Conservation (phyloP, 805 yeast genomes). For the Candida oleophila region DNA sequence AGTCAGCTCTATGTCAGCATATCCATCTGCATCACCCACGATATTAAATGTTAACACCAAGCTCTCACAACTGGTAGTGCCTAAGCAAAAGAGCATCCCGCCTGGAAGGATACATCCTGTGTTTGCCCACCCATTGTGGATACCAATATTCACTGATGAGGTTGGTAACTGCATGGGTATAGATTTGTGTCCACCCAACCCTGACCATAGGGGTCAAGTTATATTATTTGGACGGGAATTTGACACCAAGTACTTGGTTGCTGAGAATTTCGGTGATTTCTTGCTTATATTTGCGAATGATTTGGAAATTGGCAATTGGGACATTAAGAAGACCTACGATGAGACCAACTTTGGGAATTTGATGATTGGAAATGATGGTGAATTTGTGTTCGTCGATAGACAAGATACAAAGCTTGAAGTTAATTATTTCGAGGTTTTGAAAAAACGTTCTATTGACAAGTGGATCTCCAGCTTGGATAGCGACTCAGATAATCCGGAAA, state of each 20-base stretch:
- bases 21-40: conserved; percentile 5
- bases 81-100: conserved; percentile 70
- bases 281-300: conserved; percentile 81
- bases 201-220: conserved; percentile 77
- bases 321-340: conserved; percentile 49
- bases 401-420: conserved; percentile 43
- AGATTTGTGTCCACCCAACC: conserved; percentile 67
- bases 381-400: conserved; percentile 66
- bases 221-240: conserved; percentile 92
- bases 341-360: conserved; percentile 53
- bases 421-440: conserved; percentile 41
- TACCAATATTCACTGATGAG: conserved; percentile 84
- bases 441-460: conserved; percentile 27
- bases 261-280: conserved; percentile 88
- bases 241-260: conserved; percentile 84
- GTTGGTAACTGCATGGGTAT: conserved; percentile 91
- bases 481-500: conserved; percentile 14
- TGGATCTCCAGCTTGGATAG: conserved; percentile 30
- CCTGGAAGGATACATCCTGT: conserved; percentile 68
- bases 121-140: conserved; percentile 91
- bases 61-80: conserved; percentile 14
- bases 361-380: conserved; percentile 69
- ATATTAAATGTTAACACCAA: neutral
- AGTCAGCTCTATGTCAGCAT: conserved; percentile 19
- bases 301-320: conserved; percentile 79